These are phyloP conservation scores for Ophiostoma montium DNA, from an alignment of 2,329 filamentous ascomycete species.

Conservation along the genomic window DNA sequence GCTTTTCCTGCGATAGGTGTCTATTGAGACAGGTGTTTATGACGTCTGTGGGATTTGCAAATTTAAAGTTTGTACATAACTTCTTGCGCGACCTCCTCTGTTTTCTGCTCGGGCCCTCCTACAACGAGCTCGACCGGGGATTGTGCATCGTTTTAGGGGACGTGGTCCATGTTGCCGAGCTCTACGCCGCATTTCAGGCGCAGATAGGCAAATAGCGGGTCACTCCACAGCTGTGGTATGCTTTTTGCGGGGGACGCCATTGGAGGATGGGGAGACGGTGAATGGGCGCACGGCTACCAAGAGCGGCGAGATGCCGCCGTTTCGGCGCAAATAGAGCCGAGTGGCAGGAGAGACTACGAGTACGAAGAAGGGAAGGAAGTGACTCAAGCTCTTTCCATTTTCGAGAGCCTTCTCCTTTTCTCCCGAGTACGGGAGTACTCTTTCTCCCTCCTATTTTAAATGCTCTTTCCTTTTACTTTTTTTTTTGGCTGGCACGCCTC, in stretches of 20 bases:
- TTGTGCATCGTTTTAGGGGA: not conserved
- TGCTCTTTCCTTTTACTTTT: not conserved
- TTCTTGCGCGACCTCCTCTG: too few species aligned
- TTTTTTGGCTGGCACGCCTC: not conserved
- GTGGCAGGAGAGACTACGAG: not conserved
- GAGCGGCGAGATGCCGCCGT: not conserved
- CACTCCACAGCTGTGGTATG: not conserved
- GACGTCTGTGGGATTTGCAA: too few species aligned
- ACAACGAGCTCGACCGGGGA: not conserved
- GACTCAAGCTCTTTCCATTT: too few species aligned
- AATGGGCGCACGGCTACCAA: not conserved
- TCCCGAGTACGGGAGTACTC: too few species aligned
- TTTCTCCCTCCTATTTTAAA: too few species aligned
- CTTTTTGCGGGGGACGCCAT: conserved; percentile 6
- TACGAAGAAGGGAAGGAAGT: too few species aligned
- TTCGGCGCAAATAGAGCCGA: not conserved
- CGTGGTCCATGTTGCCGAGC: too few species aligned
- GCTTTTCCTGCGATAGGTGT: too few species aligned
- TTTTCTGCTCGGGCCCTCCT: not conserved
- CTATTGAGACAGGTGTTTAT: too few species aligned
- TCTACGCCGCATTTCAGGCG: not conserved
- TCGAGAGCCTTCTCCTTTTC: too few species aligned
- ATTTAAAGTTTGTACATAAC: too few species aligned
- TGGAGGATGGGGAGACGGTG: not conserved
- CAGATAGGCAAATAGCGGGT: not conserved